A percentile compares a stretch with the other conserved stretches of the same genome.
Evolutionary conservation across 805 yeast genomes (phyloP).

Genomic region (Nematodospora valgi): DNA sequence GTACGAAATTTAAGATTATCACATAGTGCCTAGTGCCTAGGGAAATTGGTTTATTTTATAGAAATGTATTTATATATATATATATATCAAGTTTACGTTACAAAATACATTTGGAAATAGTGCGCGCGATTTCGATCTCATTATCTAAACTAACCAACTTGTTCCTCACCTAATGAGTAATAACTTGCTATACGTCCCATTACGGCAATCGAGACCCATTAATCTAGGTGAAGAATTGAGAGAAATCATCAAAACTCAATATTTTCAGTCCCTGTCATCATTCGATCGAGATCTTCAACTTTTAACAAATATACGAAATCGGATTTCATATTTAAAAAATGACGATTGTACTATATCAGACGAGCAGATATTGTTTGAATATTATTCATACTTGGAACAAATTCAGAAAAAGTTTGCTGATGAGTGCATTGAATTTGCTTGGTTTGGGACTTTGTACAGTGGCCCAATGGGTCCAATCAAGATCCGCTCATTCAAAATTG

Average conservation of each 20-base stretch:
- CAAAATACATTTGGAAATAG: too few relatives aligned
- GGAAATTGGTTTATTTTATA: too few relatives aligned
- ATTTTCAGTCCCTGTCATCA: constrained; percentile 33
- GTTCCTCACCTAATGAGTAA: constrained; percentile 12
- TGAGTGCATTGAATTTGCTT: constrained; percentile 57
- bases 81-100: too few relatives aligned
- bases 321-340: constrained; percentile 32
- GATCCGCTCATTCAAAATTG: constrained; percentile 51
- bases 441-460: constrained; percentile 70
- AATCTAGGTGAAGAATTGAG: constrained; percentile 39
- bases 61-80: too few relatives aligned
- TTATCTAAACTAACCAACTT: neutral
- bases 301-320: constrained; percentile 43
- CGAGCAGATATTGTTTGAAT: constrained; percentile 40
- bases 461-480: constrained; percentile 47
- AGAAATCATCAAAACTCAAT: constrained; percentile 46
- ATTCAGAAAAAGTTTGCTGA: constrained; percentile 59
- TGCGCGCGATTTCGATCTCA: too few relatives aligned
- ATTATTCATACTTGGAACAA: constrained; percentile 43
- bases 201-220: constrained; percentile 42
- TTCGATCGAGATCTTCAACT: constrained; percentile 29
- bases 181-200: constrained; percentile 50
- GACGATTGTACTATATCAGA: constrained; percentile 24
- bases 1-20: too few relatives aligned
- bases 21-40: too few relatives aligned